Evolutionary conservation across 2,329 filamentous ascomycete genomes (phyloP).

Genomic region (Didymella arachidicola): DNA sequence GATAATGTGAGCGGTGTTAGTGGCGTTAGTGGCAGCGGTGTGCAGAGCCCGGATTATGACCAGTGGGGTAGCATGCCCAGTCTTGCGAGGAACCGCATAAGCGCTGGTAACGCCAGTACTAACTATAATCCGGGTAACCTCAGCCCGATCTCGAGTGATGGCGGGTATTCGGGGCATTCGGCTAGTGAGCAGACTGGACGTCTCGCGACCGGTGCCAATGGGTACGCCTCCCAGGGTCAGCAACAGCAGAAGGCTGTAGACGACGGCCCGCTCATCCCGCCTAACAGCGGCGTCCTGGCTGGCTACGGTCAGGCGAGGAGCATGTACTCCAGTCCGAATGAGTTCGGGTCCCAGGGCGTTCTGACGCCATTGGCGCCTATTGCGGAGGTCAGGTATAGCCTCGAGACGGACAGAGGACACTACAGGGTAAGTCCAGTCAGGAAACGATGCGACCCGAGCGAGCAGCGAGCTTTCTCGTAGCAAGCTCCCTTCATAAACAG

Average conservation of each 20-base stretch:
- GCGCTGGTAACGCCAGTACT: slow-evolving; percentile 42
- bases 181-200: slow-evolving; percentile 47
- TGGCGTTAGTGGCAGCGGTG: slow-evolving; percentile 7
- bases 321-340: slow-evolving; percentile 50
- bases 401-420: slow-evolving; percentile 55
- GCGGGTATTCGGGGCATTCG: slow-evolving; percentile 50
- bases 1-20: slow-evolving; percentile 20
- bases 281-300: slow-evolving; percentile 54
- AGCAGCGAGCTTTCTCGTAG: not conserved
- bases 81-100: slow-evolving; percentile 51
- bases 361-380: slow-evolving; percentile 58
- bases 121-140: slow-evolving; percentile 42
- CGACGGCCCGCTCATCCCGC: slow-evolving; percentile 66
- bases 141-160: slow-evolving; percentile 50
- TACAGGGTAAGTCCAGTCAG: slow-evolving; percentile 31
- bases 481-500: too few species aligned
- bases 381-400: slow-evolving; percentile 59
- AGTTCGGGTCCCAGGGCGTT: slow-evolving; percentile 48
- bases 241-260: slow-evolving; percentile 63
- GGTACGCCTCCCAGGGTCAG: slow-evolving; percentile 40
- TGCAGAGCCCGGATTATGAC: slow-evolving; percentile 52
- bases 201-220: not conserved
- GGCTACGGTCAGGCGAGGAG: slow-evolving; percentile 50
- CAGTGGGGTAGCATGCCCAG: slow-evolving; percentile 59
- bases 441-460: not conserved